Percentiles rank a stretch among this genome's conserved stretches.
These are phyloP conservation scores for Aechmea fasciata DNA, from an alignment of 176 grass and related monocot genomes.

Conservation along the genomic window DNA sequence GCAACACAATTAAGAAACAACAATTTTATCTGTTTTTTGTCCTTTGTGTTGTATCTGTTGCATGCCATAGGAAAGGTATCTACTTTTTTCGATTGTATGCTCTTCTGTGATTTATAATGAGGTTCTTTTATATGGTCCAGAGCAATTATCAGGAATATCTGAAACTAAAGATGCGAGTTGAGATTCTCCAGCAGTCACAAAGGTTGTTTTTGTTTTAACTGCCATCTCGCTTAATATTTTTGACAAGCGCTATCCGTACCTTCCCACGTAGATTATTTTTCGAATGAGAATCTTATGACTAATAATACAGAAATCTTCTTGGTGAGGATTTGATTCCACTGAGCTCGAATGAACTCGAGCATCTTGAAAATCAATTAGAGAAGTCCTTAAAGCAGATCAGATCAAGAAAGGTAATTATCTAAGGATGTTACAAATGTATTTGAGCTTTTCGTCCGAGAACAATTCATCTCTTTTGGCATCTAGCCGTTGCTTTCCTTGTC, in stretches of 20 bases:
- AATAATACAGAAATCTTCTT: conserved; percentile 57
- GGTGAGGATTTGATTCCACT: conserved; percentile 72
- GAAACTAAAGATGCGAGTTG: conserved; percentile 56
- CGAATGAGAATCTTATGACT: neutral
- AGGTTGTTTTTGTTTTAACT: conserved; percentile 32
- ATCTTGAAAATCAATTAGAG: conserved; percentile 70
- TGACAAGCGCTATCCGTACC: neutral
- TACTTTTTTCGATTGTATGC: neutral
- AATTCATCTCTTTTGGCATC: no score
- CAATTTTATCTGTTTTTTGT: no score
- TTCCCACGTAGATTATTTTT: neutral
- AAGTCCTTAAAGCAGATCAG: conserved; percentile 65
- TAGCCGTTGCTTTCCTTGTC: no score
- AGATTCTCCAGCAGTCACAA: conserved; percentile 71
- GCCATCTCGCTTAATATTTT: neutral
- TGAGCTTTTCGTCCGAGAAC: no score
- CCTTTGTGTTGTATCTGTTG: no score
- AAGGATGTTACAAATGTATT: neutral
- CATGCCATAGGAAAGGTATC: no score
- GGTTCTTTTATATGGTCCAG: conserved; percentile 19
- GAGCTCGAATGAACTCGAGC: conserved; percentile 39
- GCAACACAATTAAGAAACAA: no score
- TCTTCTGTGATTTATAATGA: neutral
- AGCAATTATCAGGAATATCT: conserved; percentile 77
- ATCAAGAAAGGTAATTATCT: conserved; percentile 55